Base-by-base conservation (phyloP, 148 eudicot genomes). In the Vaccinium myrtillus region DNA sequence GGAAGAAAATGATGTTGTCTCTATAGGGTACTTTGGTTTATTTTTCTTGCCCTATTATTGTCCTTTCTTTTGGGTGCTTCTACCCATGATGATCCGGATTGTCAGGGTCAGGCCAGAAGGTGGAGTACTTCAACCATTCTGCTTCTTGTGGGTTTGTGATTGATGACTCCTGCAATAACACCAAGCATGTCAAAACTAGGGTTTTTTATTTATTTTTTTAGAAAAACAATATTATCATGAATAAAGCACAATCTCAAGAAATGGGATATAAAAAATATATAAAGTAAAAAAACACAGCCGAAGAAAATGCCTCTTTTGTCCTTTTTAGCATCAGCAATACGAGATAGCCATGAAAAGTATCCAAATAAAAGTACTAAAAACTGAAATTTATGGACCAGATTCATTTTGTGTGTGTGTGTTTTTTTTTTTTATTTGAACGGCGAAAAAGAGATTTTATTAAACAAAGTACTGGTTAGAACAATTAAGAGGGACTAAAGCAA, bases 101-200 rank as follows among this genome's bases (percentile, higher is more conserved):
- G 94, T 95, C 94, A 86, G 97, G 94, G 83, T 95, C 95, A 59
- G 88, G 93, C 98, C 98, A 95, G 91, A 95, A 95, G 83, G 87
- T 50, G 84, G 97, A 93, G 91, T 91, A 95, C 91, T 94, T 95
- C 89, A 95, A 83, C 98, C 98, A 95, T 49, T 95, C 98, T 88
- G 97, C 88, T 30, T 92, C 93, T 90, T 89, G 91, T 80, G 89
- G 88, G 85, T 91, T 92, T 82, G 90, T 71, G 76, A 91, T 90
- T 65, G 95, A 87, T 54, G 95, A 88, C 84, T 92, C 98, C 98
- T 94, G 92, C 87, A 87, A 27, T 25, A 65, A 8, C 30, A 65
- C 32, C 32, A 77, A 74, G 50, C 46, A 85, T 21, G 65, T 74
- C 36, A 15, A 77, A 46, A 61, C 82, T 84, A 84, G 86, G 88